Percentiles rank a stretch among this genome's conserved stretches.
phyloP scores from a whole-genome alignment of 2,329 filamentous ascomycete genomes.

The Hymenoscyphus scutula region DNA sequence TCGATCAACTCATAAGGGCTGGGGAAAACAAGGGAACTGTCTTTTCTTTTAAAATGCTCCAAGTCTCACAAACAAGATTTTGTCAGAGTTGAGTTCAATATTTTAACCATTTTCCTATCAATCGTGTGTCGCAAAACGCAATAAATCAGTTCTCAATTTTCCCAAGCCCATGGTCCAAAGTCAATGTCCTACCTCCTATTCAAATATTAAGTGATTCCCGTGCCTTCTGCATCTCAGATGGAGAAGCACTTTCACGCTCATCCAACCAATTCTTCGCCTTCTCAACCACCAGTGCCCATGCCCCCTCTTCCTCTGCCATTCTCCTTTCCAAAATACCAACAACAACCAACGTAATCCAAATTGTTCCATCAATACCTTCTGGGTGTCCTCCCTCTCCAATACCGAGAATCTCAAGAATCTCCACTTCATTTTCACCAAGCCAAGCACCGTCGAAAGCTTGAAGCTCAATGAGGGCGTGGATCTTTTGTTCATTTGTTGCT shows the following conservation, averaged over 20 bases:
- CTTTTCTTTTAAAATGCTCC: too few relatives aligned
- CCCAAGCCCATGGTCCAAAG: background rate
- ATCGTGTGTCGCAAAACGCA: too few relatives aligned
- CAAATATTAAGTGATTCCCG: background rate
- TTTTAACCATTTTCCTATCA: too few relatives aligned
- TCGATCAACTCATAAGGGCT: too few relatives aligned
- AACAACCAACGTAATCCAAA: slow-evolving; percentile 41
- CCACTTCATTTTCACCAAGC: slow-evolving; percentile 28
- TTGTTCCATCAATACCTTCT: slow-evolving; percentile 11
- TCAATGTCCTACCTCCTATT: background rate
- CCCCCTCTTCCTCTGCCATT: slow-evolving; percentile 46
- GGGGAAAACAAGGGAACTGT: too few relatives aligned
- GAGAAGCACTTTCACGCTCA: background rate
- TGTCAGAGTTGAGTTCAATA: too few relatives aligned
- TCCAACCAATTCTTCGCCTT: slow-evolving; percentile 56
- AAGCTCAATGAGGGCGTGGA: slow-evolving; percentile 48
- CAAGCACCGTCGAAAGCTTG: slow-evolving; percentile 58
- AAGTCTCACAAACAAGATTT: too few relatives aligned
- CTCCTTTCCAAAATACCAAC: slow-evolving; percentile 49
- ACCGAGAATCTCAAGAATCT: slow-evolving; percentile 21
- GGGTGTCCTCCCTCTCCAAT: background rate
- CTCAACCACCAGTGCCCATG: slow-evolving; percentile 63
- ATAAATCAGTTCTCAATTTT: too few relatives aligned
- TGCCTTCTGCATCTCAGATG: background rate
- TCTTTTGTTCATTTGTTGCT: slow-evolving; percentile 24